Evolutionary conservation across 225 moss, liverwort and hornwort genomes (phyloP).

Genomic region (Physcomitrellopsis africana): DNA sequence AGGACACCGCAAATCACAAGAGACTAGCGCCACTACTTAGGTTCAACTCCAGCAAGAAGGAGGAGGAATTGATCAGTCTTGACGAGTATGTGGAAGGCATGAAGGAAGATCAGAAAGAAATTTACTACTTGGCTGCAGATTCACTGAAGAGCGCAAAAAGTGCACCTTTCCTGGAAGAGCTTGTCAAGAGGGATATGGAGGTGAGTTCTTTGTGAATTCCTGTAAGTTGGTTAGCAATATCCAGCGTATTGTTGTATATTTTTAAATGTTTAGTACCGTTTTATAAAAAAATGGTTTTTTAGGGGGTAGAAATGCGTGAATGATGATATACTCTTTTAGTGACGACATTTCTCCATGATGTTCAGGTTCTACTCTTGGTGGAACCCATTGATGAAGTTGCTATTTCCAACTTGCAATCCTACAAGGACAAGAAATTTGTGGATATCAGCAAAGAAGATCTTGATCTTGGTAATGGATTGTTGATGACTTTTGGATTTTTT

Average conservation of each 20-base stretch:
- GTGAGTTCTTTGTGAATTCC: conserved; percentile 37
- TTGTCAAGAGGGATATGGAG: conserved; percentile 81
- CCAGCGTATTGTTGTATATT: background rate
- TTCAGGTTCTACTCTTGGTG: conserved; percentile 90
- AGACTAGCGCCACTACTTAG: conserved; percentile 79
- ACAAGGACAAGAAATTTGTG: conserved; percentile 91
- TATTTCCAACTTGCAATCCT: conserved; percentile 79
- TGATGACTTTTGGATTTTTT: background rate
- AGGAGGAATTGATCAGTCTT: conserved; percentile 77
- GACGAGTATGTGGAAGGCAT: conserved; percentile 82
- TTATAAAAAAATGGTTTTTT: background rate
- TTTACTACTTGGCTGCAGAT: conserved; percentile 92
- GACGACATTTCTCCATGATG: background rate
- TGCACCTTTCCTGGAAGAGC: conserved; percentile 91
- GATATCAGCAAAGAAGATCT: conserved; percentile 98
- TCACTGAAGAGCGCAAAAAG: conserved; percentile 92
- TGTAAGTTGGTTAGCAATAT: background rate
- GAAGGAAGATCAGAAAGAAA: conserved; percentile 81
- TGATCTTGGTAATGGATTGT: conserved; percentile 70
- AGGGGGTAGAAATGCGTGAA: background rate
- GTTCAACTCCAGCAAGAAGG: conserved; percentile 76
- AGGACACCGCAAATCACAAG: conserved; percentile 88
- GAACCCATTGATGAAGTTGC: conserved; percentile 98
- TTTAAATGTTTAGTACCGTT: background rate
- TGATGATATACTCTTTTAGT: background rate